Percentiles rank a stretch among this genome's conserved stretches.
These are phyloP conservation scores for Fragaria nilgerrensis DNA, from an alignment of 306 rosid species.

Conservation along the genomic window DNA sequence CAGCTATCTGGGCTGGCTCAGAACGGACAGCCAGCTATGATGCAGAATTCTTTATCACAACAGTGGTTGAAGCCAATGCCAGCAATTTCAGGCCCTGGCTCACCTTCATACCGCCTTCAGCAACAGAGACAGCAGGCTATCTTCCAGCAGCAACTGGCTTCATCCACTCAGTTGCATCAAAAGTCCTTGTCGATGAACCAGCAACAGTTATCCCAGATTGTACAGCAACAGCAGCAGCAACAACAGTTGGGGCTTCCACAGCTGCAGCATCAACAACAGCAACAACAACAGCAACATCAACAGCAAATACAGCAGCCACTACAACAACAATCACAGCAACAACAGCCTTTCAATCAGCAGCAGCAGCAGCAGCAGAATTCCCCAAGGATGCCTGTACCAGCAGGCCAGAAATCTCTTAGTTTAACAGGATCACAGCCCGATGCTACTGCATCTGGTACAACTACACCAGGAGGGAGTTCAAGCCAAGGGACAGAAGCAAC, in stretches of 20 bases:
- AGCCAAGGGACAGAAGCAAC: conserved; percentile 99
- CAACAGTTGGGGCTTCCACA: conserved; percentile 72
- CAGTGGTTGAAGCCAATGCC: conserved; percentile 93
- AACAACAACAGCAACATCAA: conserved; percentile 46
- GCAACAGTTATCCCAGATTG: conserved; percentile 78
- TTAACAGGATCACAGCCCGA: conserved; percentile 98
- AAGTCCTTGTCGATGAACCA: conserved; percentile 51
- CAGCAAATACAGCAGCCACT: conserved; percentile 47
- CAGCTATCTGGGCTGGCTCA: conserved; percentile 79
- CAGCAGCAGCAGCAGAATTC: conserved; percentile 79
- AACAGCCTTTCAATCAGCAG: conserved; percentile 65
- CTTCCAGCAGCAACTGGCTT: conserved; percentile 72
- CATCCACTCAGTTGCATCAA: conserved; percentile 69
- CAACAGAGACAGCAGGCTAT: conserved; percentile 64
- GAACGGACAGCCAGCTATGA: conserved; percentile 79
- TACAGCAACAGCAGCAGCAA: conserved; percentile 63
- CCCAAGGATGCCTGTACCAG: conserved; percentile 74
- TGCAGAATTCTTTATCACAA: conserved; percentile 67
- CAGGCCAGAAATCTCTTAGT: conserved; percentile 91
- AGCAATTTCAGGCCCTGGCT: conserved; percentile 62
- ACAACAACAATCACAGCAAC: conserved; percentile 62
- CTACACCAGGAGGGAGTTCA: conserved; percentile 98
- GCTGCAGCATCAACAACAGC: conserved; percentile 61
- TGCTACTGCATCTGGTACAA: conserved; percentile 92
- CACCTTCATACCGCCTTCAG: conserved; percentile 62